A percentile compares a stretch with the other conserved stretches of the same genome.
phyloP scores from a whole-genome alignment of 768 basidiomycete species.

The Hericium alpestre region DNA sequence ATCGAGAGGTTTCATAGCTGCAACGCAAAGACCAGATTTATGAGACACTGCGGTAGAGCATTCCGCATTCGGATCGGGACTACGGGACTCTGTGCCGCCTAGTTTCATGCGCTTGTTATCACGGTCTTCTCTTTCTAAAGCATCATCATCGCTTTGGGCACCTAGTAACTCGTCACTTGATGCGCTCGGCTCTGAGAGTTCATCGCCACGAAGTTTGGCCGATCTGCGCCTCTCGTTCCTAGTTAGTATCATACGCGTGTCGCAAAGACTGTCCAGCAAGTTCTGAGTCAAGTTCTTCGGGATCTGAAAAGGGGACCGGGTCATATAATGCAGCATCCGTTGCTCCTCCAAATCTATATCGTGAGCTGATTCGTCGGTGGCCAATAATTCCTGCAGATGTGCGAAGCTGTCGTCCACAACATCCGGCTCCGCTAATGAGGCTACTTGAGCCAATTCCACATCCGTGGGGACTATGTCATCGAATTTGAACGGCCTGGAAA shows the following conservation, averaged over 20 bases:
- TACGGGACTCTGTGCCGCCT: background rate
- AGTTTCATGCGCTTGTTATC: background rate
- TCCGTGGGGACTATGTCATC: background rate
- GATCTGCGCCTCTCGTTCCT: background rate
- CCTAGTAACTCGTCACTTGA: background rate
- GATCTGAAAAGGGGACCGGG: background rate
- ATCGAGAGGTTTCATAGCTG: no score
- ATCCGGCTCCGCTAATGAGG: background rate
- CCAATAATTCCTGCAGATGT: background rate
- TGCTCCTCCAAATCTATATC: background rate
- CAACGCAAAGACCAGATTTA: background rate
- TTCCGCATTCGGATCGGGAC: background rate
- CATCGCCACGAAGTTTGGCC: background rate
- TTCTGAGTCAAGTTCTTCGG: background rate
- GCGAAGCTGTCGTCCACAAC: background rate
- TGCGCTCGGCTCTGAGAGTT: background rate
- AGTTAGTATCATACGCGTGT: background rate
- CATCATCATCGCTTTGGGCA: background rate
- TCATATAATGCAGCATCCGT: background rate
- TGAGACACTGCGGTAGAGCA: background rate
- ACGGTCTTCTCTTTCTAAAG: background rate
- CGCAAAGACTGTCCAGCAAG: background rate
- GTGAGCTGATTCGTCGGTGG: background rate
- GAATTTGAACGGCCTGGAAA: slow-evolving; percentile 19
- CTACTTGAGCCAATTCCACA: background rate